A percentile compares a stretch with the other conserved stretches of the same genome.
phyloP scores from a whole-genome alignment of 2,329 filamentous ascomycete species.

The Trichophyton mentagrophytes region DNA sequence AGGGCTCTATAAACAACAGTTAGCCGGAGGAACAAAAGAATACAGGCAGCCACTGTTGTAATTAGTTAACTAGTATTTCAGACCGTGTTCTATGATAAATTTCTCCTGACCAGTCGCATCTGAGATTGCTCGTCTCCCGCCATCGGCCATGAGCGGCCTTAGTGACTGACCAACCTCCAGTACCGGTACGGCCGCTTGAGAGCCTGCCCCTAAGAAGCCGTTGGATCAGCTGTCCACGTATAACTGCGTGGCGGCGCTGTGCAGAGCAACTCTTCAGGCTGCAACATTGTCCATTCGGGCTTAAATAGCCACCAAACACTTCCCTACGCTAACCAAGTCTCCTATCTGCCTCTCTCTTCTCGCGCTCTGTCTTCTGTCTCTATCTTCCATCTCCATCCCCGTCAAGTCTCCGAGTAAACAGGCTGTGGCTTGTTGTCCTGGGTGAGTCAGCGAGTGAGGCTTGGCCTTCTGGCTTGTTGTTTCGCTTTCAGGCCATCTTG shows the following conservation, averaged over 20 bases:
- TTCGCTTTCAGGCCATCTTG: constrained; percentile 1
- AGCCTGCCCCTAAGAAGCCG: not conserved
- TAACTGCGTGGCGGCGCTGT: not conserved
- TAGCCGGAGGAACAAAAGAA: not conserved
- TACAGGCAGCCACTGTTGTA: not conserved
- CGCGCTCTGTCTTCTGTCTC: too few relatives aligned
- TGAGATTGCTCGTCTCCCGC: not conserved
- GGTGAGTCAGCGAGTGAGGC: not conserved
- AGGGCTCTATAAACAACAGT: not conserved
- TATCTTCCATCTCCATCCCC: too few relatives aligned
- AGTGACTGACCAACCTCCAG: too few relatives aligned
- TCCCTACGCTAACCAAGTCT: not conserved
- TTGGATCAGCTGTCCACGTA: not conserved
- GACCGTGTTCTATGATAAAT: not conserved
- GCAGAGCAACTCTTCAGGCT: not conserved
- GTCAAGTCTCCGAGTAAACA: not conserved
- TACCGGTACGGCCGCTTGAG: too few relatives aligned
- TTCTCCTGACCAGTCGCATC: not conserved
- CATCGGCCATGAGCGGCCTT: too few relatives aligned
- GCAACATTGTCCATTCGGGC: not conserved
- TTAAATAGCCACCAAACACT: not conserved
- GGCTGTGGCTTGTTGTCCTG: not conserved
- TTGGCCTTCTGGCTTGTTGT: not conserved
- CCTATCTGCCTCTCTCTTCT: too few relatives aligned
- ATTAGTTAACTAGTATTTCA: not conserved